These are phyloP conservation scores for Coprinopsis marcescibilis DNA, from an alignment of 768 basidiomycete species.

Conservation along the genomic window DNA sequence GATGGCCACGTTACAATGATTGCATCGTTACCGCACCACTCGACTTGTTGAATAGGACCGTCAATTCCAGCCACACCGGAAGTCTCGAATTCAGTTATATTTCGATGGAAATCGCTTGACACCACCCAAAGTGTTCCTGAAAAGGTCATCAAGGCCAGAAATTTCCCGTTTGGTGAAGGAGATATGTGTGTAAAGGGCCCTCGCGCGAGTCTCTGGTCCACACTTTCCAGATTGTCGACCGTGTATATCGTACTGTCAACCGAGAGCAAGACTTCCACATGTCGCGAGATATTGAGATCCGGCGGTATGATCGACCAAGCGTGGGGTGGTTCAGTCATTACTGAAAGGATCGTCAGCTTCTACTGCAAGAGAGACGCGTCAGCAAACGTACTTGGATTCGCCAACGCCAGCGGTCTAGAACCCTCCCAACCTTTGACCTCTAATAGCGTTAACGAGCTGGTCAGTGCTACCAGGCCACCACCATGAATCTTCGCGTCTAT, in stretches of 20 bases:
- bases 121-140: slow-evolving; percentile 82
- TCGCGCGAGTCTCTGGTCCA: slow-evolving; percentile 82
- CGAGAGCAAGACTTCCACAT: slow-evolving; percentile 84
- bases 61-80: slow-evolving; percentile 45
- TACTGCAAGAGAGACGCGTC: background rate
- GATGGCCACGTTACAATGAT: slow-evolving; percentile 81
- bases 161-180: slow-evolving; percentile 92
- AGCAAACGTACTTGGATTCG: slow-evolving; percentile 59
- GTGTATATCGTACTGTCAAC: slow-evolving; percentile 74
- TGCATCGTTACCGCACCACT: slow-evolving; percentile 97
- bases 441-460: slow-evolving; percentile 65
- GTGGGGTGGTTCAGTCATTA: slow-evolving; percentile 69
- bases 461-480: slow-evolving; percentile 81
- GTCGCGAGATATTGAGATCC: slow-evolving; percentile 82
- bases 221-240: slow-evolving; percentile 83
- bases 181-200: slow-evolving; percentile 87
- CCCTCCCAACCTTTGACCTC: slow-evolving; percentile 92
- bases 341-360: slow-evolving; percentile 30
- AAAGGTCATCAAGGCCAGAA: slow-evolving; percentile 76
- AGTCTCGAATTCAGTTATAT: slow-evolving; percentile 83
- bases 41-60: slow-evolving; percentile 62
- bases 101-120: slow-evolving; percentile 88
- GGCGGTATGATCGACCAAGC: slow-evolving; percentile 90
- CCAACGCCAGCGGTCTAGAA: slow-evolving; percentile 61
- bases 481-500: slow-evolving; percentile 84